Evolutionary conservation across 495 filamentous ascomycete genomes (phyloP), one percentile per base, ranked within the genome.

Genomic region (Penicillium robsamsonii): DNA sequence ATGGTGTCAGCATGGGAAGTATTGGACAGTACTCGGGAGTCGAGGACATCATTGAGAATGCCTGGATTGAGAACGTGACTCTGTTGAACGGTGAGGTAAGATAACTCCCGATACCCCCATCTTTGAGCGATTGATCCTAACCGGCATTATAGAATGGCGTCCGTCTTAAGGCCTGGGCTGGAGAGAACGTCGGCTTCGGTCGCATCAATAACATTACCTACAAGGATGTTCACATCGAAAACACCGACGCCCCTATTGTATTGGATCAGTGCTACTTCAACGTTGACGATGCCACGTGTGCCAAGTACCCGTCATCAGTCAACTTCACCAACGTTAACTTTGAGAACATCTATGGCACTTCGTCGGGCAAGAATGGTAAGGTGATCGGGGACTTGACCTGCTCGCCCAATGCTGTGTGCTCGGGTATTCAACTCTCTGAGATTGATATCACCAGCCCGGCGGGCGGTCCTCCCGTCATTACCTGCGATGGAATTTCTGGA

Each of bases 231-330:
- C 77, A 72, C 56, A 70, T 82, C 20, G 79, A 75, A 46, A 82
- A 83, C 57, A 81, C 79, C 29, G 81, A 83, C 49, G 67, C 74
- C 44, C 73, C 81, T 0, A 68, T 81, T 12, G 78, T 81, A n/a
- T 52, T 85, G 15, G 81, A 83, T 50, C 79, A 74, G 50, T 84
- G 82, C 61, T 85, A 84, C 66, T 85, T 83, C 61, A 74, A 83
- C 58, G 70, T 83, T 30, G 74, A 80, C 51, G n/a, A 59, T 3
- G 71, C 73, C 18, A 75, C 75, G 9, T 84, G 81, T 62, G 69
- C 75, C 0, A 29, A 60, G 7, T 75, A 81, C 59, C 81, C 81
- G 0, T 83, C 81, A 2, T 65, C 68, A 18, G 79, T 83, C 42
- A 80, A 84, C 62, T 69, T 85, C 55, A 81, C 77, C 33, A 75